Evolutionary conservation across 768 basidiomycete genomes (phyloP), one percentile per base, ranked within the genome.

Genomic region (Amanita rimosa): DNA sequence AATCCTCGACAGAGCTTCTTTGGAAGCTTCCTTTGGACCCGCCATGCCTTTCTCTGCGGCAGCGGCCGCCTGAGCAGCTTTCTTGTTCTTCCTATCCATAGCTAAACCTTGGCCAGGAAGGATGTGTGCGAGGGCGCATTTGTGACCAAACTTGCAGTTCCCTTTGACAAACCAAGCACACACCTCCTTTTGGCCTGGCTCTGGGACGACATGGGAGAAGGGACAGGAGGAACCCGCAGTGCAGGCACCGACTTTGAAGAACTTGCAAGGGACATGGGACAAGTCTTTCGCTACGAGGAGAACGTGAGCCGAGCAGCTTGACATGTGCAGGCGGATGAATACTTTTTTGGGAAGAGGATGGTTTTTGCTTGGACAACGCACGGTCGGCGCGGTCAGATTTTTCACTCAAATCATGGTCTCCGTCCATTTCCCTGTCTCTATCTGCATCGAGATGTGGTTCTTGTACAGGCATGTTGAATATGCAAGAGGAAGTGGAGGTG

Each of bases 81-180:
- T 90, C 71, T 97, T 97, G 71, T 98, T 97, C 76, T 96, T 95
- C 57, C 93, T 71, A 60, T 98, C 95, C 89, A 95, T 94, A 6
- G 84, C 77, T 81, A 94, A 85, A 59, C 76, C 83, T 68, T 98
- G 92, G 7, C 94, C 95, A 1, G 95, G 95, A 6, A 93, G 73
- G 47, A 99, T 73, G 62, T 98, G 95, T 0, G 93, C 93, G 34
- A 98, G 78, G 3, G 95, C 95, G 57, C 95, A 94, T 62, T 97
- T 76, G 64, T 76, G 75, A 24, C 74, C 74, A 54, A 78, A 76
- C 60, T 78, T 78, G 62, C 75, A 78, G 64, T 88, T 94, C 0
- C 95, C 94, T 66, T 97, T 98, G 53, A 95, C 77, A 58, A 85
- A 92, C 89, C 89, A 92, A 4, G 85, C 79, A 58, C 88, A 90